Conservation (phyloP, 2,329 filamentous ascomycete genomes). For the Aspergillus calidoustus region DNA sequence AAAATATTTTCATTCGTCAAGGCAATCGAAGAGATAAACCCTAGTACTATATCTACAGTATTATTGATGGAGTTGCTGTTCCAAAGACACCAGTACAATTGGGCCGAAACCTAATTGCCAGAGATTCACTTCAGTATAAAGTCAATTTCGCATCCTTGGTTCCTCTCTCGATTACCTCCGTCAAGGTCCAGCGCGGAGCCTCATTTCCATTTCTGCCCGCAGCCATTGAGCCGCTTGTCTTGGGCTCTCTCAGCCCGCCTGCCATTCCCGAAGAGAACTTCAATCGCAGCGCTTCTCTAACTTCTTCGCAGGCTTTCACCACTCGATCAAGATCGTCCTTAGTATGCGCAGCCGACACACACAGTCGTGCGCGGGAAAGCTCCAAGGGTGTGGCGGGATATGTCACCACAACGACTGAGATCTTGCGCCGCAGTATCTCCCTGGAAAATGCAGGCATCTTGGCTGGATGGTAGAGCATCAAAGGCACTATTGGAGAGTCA, state of each 20-base stretch:
- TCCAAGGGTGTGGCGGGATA: conserved; percentile 94
- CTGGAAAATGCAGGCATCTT: conserved; percentile 97
- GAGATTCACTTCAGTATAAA: conserved; percentile 62
- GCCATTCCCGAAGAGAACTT: conserved; percentile 93
- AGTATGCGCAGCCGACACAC: conserved; percentile 89
- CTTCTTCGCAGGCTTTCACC: conserved; percentile 85
- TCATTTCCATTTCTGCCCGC: conserved; percentile 53
- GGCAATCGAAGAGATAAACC: not conserved
- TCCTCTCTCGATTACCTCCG: conserved; percentile 71
- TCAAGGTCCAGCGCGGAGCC: conserved; percentile 78
- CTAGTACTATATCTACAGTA: not conserved
- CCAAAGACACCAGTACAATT: not conserved
- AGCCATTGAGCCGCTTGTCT: conserved; percentile 47
- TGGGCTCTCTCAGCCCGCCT: conserved; percentile 73
- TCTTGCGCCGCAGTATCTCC: conserved; percentile 95
- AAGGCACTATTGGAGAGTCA: conserved; percentile 91
- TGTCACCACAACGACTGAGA: conserved; percentile 91
- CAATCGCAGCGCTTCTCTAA: conserved; percentile 84
- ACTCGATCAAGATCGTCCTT: conserved; percentile 93
- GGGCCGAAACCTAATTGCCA: not conserved
- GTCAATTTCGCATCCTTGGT: conserved; percentile 73
- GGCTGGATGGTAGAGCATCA: conserved; percentile 91
- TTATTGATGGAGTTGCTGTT: conserved; percentile 1
- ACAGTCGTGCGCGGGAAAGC: conserved; percentile 89
- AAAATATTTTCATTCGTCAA: conserved; percentile 1